Evolutionary conservation across 352 stramenopile genomes (phyloP).

Genomic region (Plasmopara muralis): DNA sequence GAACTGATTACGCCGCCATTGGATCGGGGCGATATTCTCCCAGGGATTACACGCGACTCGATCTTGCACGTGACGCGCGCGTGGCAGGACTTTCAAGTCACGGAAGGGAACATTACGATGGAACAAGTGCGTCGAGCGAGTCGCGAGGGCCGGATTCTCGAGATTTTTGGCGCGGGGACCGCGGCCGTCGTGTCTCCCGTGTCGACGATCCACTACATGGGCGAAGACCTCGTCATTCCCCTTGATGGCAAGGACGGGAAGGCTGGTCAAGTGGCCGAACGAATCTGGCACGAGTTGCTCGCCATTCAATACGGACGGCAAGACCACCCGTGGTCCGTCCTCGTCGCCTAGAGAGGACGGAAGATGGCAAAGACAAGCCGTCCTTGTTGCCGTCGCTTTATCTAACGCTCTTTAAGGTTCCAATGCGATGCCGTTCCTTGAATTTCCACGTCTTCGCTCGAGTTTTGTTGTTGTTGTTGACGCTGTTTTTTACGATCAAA

Average conservation of each 20-base stretch:
- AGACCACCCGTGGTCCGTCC: conserved; percentile 46
- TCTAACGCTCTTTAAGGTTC: too few species aligned
- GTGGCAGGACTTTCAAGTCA: conserved; percentile 93
- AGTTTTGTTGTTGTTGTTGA: too few species aligned
- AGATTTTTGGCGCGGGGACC: conserved; percentile 95
- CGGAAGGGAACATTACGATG: conserved; percentile 93
- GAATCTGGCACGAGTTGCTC: conserved; percentile 84
- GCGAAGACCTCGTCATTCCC: conserved; percentile 89
- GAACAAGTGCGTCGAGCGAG: conserved; percentile 90
- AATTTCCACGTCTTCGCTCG: too few species aligned
- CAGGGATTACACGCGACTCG: conserved; percentile 94
- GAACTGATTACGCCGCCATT: conserved; percentile 95
- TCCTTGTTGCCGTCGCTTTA: conserved; percentile 14
- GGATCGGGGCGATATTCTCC: conserved; percentile 93
- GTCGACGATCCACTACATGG: conserved; percentile 92
- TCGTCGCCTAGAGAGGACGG: conserved; percentile 17
- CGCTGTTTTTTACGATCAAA: conserved; percentile 38
- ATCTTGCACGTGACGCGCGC: conserved; percentile 89
- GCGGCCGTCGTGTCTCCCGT: conserved; percentile 93
- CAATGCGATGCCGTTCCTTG: too few species aligned
- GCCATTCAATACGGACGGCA: conserved; percentile 80
- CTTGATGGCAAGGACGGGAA: conserved; percentile 78
- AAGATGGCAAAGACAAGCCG: not conserved
- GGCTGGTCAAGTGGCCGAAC: conserved; percentile 80
- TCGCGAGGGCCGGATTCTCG: conserved; percentile 73